These are phyloP conservation scores for Sabuloglossum arenarium DNA, from an alignment of 495 filamentous ascomycete species.

Conservation along the genomic window DNA sequence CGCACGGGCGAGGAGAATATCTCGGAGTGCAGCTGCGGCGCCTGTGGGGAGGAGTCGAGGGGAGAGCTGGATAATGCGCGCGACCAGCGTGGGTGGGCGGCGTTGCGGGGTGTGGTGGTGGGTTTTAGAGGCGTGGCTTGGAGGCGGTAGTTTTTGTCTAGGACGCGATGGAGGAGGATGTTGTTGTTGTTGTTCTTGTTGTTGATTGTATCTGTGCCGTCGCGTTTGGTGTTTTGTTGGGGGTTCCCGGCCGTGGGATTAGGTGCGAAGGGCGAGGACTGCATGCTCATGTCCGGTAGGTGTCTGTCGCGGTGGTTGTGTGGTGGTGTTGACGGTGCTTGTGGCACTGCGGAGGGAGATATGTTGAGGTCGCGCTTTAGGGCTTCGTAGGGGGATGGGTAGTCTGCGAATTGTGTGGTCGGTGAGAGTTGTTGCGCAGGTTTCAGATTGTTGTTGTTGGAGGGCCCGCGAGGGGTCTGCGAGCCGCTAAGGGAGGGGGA, in stretches of 20 bases:
- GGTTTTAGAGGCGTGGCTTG: constrained; percentile 66
- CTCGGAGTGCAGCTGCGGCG: constrained; percentile 64
- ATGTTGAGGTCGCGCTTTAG: constrained; percentile 30
- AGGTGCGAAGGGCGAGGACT: not conserved
- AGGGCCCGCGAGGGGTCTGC: constrained; percentile 13
- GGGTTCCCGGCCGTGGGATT: constrained; percentile 1
- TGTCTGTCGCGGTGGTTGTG: constrained; percentile 19
- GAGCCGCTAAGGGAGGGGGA: constrained; percentile 25
- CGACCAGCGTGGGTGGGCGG: not conserved
- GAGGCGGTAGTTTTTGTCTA: constrained; percentile 84
- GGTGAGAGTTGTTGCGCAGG: not conserved
- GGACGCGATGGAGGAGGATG: constrained; percentile 64
- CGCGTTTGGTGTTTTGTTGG: constrained; percentile 5
- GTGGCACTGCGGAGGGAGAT: constrained; percentile 2
- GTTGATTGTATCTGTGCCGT: too few species aligned
- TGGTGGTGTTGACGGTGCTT: constrained; percentile 19
- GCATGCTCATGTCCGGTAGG: constrained; percentile 34
- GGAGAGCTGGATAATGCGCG: constrained; percentile 25
- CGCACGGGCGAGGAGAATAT: constrained; percentile 55
- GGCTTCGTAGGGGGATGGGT: constrained; percentile 45
- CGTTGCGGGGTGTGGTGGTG: not conserved
- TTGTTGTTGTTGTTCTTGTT: too few species aligned
- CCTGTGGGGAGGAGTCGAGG: constrained; percentile 55
- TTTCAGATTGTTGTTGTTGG: not conserved
- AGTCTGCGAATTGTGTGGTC: constrained; percentile 34